A percentile compares a stretch with the other conserved stretches of the same genome.
Conservation (phyloP, 2,329 filamentous ascomycete species). For the Paecilomyces formosus region DNA sequence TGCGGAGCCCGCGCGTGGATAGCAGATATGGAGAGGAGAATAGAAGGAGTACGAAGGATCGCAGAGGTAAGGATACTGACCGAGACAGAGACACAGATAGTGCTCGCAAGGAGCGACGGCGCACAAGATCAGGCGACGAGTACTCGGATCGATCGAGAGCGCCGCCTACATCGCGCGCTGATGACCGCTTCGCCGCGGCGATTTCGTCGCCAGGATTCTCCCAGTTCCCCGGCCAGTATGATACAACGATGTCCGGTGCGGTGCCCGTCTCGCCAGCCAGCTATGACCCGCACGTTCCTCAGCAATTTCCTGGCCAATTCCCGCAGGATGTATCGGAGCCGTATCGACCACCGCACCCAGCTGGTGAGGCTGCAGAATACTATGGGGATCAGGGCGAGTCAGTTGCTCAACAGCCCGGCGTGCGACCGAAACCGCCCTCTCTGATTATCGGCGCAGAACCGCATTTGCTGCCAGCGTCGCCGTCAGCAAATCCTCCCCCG, state of each 20-base stretch:
- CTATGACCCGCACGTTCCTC: conserved; percentile 43
- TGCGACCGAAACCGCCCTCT: conserved; percentile 45
- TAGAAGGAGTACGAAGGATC: conserved; percentile 17
- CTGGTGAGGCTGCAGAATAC: conserved; percentile 53
- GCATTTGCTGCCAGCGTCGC: conserved; percentile 49
- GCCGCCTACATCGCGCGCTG: conserved; percentile 13
- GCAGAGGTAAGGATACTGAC: conserved; percentile 5
- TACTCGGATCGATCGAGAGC: conserved; percentile 14
- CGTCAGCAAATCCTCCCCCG: conserved; percentile 45
- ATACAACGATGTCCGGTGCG: conserved; percentile 12
- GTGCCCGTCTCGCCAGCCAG: conserved; percentile 17
- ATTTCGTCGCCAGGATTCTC: conserved; percentile 23
- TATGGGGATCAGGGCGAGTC: conserved; percentile 57
- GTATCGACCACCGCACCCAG: conserved; percentile 39
- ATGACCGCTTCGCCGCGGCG: conserved; percentile 22
- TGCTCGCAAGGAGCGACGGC: conserved; percentile 18
- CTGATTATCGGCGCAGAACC: conserved; percentile 49
- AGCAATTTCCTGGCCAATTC: conserved; percentile 55
- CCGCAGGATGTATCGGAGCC: conserved; percentile 39
- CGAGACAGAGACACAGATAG: conserved; percentile 9
- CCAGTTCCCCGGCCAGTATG: conserved; percentile 27
- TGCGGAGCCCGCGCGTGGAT: conserved; percentile 1
- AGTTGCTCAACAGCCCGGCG: conserved; percentile 52
- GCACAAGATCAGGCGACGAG: conserved; percentile 22
- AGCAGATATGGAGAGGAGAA: conserved; percentile 16